Conservation (phyloP, 306 rosid species). For the Cajanus cajan region DNA sequence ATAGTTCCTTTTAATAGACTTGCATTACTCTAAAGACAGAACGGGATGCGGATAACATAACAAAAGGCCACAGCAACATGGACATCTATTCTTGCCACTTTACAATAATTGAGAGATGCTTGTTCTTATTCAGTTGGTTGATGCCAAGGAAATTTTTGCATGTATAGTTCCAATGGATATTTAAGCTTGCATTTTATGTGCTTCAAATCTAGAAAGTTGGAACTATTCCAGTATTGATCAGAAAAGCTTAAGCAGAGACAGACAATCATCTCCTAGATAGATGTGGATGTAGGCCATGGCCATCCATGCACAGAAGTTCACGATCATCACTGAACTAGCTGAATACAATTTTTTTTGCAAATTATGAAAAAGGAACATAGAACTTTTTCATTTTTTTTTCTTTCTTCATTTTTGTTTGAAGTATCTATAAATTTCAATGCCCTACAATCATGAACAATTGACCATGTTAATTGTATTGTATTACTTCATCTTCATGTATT, state of each 20-base stretch:
- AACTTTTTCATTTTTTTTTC: not conserved
- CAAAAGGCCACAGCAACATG: not conserved
- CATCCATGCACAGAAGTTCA: not conserved
- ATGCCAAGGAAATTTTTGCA: not conserved
- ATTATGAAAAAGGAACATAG: not conserved
- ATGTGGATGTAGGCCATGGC: not conserved
- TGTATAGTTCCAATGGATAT: not conserved
- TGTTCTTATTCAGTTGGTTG: not conserved
- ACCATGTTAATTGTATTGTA: not conserved
- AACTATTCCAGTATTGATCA: not conserved
- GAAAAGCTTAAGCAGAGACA: slow-evolving; percentile 19
- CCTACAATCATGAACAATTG: not conserved
- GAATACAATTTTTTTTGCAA: too few relatives aligned
- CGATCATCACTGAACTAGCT: not conserved
- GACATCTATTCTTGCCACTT: slow-evolving; percentile 26
- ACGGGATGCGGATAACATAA: slow-evolving; percentile 1
- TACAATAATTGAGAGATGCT: slow-evolving; percentile 22
- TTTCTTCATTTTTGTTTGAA: slow-evolving; percentile 25
- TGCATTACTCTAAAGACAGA: not conserved
- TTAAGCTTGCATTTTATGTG: not conserved
- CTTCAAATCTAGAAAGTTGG: not conserved
- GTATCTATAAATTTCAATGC: slow-evolving; percentile 14
- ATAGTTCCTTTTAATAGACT: not conserved
- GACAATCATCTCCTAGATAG: not conserved
- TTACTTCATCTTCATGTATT: not conserved